phyloP scores from a whole-genome alignment of 306 rosid genomes.

The Lathyrus tuberosus region DNA sequence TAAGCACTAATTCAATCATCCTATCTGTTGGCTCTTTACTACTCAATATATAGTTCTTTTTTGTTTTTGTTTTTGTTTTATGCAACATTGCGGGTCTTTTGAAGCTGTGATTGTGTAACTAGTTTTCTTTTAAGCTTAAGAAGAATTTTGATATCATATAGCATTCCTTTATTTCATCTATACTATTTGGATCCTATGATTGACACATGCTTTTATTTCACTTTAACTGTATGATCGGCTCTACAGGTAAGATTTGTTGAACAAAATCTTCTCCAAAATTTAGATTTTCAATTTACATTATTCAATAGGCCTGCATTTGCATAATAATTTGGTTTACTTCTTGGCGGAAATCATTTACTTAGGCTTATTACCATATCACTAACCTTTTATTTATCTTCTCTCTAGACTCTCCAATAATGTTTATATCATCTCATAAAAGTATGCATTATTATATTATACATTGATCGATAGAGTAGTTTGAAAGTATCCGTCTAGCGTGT shows the following conservation, averaged over 20 bases:
- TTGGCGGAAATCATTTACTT: background rate
- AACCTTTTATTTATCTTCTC: background rate
- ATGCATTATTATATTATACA: background rate
- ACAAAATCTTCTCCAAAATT: background rate
- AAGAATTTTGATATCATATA: background rate
- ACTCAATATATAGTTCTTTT: background rate
- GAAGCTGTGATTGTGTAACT: background rate
- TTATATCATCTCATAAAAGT: background rate
- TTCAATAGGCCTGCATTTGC: background rate
- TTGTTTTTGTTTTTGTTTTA: background rate
- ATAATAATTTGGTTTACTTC: background rate
- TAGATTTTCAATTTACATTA: background rate
- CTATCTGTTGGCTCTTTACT: background rate
- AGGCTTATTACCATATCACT: background rate
- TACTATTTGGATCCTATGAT: background rate
- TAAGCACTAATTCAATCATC: background rate
- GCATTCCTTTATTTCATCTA: background rate
- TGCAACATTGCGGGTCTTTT: background rate
- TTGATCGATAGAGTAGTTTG: background rate
- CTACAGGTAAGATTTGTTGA: background rate
- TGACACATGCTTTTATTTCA: background rate
- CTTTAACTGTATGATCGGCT: background rate
- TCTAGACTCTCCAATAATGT: no score
- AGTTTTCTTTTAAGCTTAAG: no score
- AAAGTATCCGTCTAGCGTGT: conserved; percentile 14